Evolutionary conservation across 176 grass and related monocot genomes (phyloP), one percentile per base, ranked within the genome.

Genomic region (Themeda triandra): DNA sequence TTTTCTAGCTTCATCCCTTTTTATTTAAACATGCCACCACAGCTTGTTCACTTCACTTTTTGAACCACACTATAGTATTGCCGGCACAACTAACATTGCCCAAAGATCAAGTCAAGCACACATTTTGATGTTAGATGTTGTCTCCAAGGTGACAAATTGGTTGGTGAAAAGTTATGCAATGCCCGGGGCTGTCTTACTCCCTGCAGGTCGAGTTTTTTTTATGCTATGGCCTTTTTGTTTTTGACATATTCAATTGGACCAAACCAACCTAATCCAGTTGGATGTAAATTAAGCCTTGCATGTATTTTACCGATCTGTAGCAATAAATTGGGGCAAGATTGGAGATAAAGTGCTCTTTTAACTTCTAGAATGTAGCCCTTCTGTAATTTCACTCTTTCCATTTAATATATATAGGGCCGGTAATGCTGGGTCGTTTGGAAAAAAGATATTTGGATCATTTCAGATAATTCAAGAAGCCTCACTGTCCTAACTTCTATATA

Each of bases 401-500:
- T 44, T 79, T 46, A 65, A 46, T 45, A 65, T 66, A 65, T 66
- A 46, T 45, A 18, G 30, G 64, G 36, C 24, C 4, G 8, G 36
- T 39, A 64, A 64, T 79, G 59, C 15, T 12, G 11, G 17, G 37
- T 44, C 9, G 6, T 63, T 64, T 8, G 41, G 40, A 18, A 18
- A 18, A 37, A 39, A 8, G 33, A 37, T 69, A 36, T 68, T 36
- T 36, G 33, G 18, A 69, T 33, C 29, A 32, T 71, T 54, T 73
- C 32, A 73, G 27, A 2, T 53, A 48, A 48, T 42, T 11, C 14
- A 66, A 72, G 64, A 56, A 51, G 6, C 27, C 8, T 42, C 42
- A n/a, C 69, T 42, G 21, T 46, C 40, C 35, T 77, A 83, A 77
- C 9, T 29, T 45, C 73, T 85, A 42, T 80, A 51, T 65, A 40